Conservation (phyloP, 1,284 basidiomycete genomes). For the Phylloboletellus chloephorus region DNA sequence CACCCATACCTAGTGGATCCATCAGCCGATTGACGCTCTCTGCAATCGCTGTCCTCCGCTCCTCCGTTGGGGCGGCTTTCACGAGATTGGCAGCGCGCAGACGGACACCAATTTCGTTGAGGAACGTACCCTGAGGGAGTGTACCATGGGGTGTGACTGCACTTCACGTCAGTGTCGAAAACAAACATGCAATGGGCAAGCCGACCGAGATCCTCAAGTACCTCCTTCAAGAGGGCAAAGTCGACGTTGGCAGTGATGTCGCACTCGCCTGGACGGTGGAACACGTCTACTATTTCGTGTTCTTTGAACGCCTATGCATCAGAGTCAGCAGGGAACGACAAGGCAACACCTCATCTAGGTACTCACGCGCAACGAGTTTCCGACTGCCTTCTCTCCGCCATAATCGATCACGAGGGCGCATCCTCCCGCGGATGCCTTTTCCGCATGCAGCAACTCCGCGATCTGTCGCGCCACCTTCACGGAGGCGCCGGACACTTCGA, state of each 20-base stretch:
- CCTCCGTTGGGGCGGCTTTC: conserved; percentile 42
- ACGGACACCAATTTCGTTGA: conserved; percentile 65
- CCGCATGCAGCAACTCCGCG: conserved; percentile 46
- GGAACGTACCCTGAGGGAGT: conserved; percentile 65
- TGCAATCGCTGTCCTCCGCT: conserved; percentile 44
- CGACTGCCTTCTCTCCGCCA: conserved; percentile 69
- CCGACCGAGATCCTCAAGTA: conserved; percentile 61
- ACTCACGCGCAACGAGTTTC: conserved; percentile 76
- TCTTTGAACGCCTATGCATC: conserved; percentile 74
- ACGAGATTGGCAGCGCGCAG: conserved; percentile 54
- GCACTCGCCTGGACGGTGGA: conserved; percentile 79
- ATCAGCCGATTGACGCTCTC: conserved; percentile 51
- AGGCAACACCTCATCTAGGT: too few relatives aligned
- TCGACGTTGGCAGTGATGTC: conserved; percentile 97
- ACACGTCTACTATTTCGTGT: conserved; percentile 84
- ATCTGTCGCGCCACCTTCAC: conserved; percentile 64
- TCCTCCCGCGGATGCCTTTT: conserved; percentile 44
- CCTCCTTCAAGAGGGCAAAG: conserved; percentile 83
- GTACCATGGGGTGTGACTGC: conserved; percentile 53
- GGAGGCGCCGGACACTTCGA: conserved; percentile 76
- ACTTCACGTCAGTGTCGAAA: conserved; percentile 1
- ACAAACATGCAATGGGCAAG: conserved; percentile 5
- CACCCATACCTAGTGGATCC: conserved; percentile 61
- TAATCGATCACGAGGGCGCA: conserved; percentile 90
- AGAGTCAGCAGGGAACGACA: not conserved